Evolutionary conservation across 2,329 filamentous ascomycete genomes (phyloP).

Genomic region (Sodiomyces alkalinus): DNA sequence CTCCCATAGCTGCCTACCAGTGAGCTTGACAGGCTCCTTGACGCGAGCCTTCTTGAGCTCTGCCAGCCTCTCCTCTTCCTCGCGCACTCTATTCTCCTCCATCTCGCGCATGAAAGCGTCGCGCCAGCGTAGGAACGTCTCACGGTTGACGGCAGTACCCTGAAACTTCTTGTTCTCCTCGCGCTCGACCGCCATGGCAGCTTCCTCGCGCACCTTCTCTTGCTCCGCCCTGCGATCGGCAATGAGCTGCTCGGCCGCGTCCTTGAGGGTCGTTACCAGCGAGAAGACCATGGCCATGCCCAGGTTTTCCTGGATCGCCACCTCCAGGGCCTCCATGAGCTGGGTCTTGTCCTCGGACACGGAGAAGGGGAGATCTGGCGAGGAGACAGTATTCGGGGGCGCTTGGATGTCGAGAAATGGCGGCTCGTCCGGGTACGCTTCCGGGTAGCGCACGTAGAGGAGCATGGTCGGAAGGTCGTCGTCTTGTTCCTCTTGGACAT

Average conservation of each 20-base stretch:
- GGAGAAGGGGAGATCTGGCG: conserved; percentile 58
- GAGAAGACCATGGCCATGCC: conserved; percentile 98
- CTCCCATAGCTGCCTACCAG: conserved; percentile 68
- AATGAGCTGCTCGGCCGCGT: conserved; percentile 77
- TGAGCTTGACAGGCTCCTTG: conserved; percentile 59
- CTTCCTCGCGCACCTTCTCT: conserved; percentile 42
- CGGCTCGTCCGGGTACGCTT: conserved; percentile 75
- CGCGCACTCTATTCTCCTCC: conserved; percentile 51
- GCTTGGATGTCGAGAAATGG: conserved; percentile 68
- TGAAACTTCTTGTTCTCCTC: conserved; percentile 97
- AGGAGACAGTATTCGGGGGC: conserved; percentile 49
- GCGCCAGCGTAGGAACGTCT: conserved; percentile 75
- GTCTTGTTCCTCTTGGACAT: conserved; percentile 52
- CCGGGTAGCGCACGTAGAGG: conserved; percentile 79
- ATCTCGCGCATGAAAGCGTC: conserved; percentile 65
- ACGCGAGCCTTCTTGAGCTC: conserved; percentile 67
- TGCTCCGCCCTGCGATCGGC: conserved; percentile 53
- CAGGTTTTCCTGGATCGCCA: conserved; percentile 77
- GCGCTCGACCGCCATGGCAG: conserved; percentile 48
- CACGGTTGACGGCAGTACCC: conserved; percentile 73
- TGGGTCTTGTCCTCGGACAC: conserved; percentile 63
- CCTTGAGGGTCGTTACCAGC: conserved; percentile 73
- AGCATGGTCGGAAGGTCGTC: conserved; percentile 57
- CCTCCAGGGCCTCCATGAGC: conserved; percentile 55
- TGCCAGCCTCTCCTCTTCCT: conserved; percentile 65